These are phyloP conservation scores for Sporisorium scitamineum DNA, from an alignment of 1,284 basidiomycete species.

Conservation along the genomic window DNA sequence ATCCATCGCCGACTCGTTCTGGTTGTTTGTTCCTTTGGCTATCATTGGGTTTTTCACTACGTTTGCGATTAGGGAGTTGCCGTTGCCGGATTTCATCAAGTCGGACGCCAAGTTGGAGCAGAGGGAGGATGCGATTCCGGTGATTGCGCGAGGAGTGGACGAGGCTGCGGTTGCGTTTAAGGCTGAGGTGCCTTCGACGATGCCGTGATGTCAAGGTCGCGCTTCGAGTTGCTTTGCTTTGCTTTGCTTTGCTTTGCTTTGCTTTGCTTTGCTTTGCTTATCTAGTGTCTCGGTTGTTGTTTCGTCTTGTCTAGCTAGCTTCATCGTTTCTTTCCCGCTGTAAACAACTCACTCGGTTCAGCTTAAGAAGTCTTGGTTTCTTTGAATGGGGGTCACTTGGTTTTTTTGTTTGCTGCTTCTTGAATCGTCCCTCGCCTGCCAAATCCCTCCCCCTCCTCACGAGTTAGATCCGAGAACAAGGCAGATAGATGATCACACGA, in stretches of 20 bases:
- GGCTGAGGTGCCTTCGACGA: conserved; percentile 16
- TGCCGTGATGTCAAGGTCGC: conserved; percentile 9
- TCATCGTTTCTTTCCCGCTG: not conserved
- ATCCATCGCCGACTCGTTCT: conserved; percentile 24
- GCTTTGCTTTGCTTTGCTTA: no score
- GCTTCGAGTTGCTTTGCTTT: not conserved
- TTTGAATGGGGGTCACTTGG: no score
- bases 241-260: not conserved
- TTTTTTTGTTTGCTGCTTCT: no score
- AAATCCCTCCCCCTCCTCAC: no score
- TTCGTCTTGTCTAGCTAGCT: no score
- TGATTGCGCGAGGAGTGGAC: not conserved
- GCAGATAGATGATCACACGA: no score
- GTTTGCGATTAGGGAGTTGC: conserved; percentile 38
- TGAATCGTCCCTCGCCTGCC: no score
- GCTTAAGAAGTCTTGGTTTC: no score
- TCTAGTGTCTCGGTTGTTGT: no score
- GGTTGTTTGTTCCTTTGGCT: conserved; percentile 35
- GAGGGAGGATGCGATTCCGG: conserved; percentile 13
- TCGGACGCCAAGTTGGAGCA: conserved; percentile 22
- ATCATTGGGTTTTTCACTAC: conserved; percentile 29
- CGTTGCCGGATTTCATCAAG: conserved; percentile 45
- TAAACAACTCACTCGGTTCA: not conserved
- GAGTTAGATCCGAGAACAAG: no score
- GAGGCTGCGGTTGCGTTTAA: not conserved